Conservation (phyloP, 352 stramenopile species). For the Bremia lactucae region DNA sequence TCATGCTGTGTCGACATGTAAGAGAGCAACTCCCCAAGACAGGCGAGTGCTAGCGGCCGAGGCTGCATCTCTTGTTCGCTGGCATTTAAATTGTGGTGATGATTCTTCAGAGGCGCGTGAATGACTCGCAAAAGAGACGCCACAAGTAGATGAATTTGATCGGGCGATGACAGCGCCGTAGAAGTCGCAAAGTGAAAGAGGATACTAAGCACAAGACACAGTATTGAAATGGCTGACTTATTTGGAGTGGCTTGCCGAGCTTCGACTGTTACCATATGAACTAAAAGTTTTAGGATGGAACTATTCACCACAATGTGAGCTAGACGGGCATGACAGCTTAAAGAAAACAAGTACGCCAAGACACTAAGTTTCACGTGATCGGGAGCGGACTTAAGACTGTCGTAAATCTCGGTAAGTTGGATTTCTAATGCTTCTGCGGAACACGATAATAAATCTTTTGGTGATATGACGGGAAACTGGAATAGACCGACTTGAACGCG, state of each 20-base stretch:
- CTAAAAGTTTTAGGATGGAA: conserved; percentile 54
- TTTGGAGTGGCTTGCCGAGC: conserved; percentile 1
- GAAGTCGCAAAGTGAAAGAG: conserved; percentile 66
- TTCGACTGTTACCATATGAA: conserved; percentile 38
- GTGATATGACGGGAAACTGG: conserved; percentile 26
- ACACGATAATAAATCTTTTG: conserved; percentile 33
- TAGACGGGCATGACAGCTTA: conserved; percentile 41
- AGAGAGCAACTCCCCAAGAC: conserved; percentile 64
- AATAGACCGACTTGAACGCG: conserved; percentile 19
- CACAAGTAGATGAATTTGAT: conserved; percentile 47
- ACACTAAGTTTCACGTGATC: conserved; percentile 37
- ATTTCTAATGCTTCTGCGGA: conserved; percentile 43
- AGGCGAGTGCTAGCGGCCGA: conserved; percentile 29
- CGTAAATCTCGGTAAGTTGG: conserved; percentile 69
- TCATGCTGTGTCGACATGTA: conserved; percentile 58
- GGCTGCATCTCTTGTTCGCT: conserved; percentile 4
- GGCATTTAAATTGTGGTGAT: background rate
- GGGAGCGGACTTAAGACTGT: conserved; percentile 36
- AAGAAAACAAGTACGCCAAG: conserved; percentile 46
- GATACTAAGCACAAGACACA: conserved; percentile 51
- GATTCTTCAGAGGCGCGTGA: background rate
- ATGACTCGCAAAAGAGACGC: conserved; percentile 21
- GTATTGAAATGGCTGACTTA: conserved; percentile 23
- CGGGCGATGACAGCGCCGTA: conserved; percentile 43
- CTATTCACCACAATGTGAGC: conserved; percentile 80